Conservation (phyloP, 768 basidiomycete species). For the Termitomyces sp. region DNA sequence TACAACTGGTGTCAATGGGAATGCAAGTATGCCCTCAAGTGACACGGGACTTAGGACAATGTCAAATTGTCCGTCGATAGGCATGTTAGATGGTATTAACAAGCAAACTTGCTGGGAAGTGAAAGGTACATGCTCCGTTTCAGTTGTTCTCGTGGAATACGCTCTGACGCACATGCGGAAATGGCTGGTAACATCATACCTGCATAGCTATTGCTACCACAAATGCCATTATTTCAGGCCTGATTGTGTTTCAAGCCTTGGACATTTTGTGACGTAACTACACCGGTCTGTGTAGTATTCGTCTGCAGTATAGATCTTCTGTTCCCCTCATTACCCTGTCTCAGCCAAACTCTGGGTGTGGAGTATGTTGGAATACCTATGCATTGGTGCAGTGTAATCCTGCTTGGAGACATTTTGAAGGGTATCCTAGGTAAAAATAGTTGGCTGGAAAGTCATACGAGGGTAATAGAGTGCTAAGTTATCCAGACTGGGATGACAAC, state of each 20-base stretch:
- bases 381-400: conserved; percentile 71
- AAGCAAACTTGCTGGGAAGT: conserved; percentile 94
- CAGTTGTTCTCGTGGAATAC: background rate
- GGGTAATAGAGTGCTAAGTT: conserved; percentile 80
- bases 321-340: conserved; percentile 72
- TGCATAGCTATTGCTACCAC: conserved; percentile 98
- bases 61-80: conserved; percentile 81
- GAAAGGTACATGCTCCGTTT: conserved; percentile 65
- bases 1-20: conserved; percentile 6
- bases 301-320: conserved; percentile 71
- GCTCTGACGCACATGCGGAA: conserved; percentile 43
- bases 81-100: conserved; percentile 69
- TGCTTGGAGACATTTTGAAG: conserved; percentile 69
- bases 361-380: conserved; percentile 86
- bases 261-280: conserved; percentile 73
- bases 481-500: conserved; percentile 95
- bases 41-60: conserved; percentile 66
- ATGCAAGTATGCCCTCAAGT: conserved; percentile 23
- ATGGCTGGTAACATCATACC: conserved; percentile 99
- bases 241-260: conserved; percentile 91
- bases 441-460: conserved; percentile 73
- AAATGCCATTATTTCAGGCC: conserved; percentile 93
- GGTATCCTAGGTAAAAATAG: conserved; percentile 58
- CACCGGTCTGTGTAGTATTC: conserved; percentile 65
- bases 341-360: conserved; percentile 73